phyloP scores from a whole-genome alignment of 176 grass and related monocot species.

The Poa pratensis region DNA sequence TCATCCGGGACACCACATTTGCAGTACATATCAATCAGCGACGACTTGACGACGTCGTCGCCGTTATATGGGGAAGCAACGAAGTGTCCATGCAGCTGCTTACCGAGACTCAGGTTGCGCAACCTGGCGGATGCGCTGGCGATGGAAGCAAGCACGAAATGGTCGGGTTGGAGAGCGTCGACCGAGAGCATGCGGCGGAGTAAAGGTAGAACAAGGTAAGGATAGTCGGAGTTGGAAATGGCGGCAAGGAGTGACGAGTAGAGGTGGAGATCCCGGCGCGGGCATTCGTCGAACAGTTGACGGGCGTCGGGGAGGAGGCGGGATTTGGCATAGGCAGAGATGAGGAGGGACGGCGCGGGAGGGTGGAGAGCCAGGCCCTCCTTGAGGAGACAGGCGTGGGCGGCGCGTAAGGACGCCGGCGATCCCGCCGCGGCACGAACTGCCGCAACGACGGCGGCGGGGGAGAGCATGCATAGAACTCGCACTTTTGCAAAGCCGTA shows the following conservation, averaged over 20 bases:
- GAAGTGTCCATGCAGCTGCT: conserved; percentile 69
- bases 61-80: conserved; percentile 43
- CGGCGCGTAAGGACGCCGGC: conserved; percentile 23
- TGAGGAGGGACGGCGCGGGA: conserved; percentile 46
- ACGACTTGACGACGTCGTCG: conserved; percentile 74
- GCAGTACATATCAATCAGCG: conserved; percentile 86
- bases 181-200: conserved; percentile 59
- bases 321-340: conserved; percentile 61
- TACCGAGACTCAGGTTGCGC: conserved; percentile 61
- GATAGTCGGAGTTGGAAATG: conserved; percentile 52
- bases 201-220: conserved; percentile 46
- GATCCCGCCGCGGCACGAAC: conserved; percentile 47
- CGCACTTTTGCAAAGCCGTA: not conserved
- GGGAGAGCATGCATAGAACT: conserved; percentile 49
- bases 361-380: conserved; percentile 32
- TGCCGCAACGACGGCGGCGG: conserved; percentile 28
- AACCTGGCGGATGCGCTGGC: conserved; percentile 50
- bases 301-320: conserved; percentile 53
- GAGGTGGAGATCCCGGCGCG: conserved; percentile 55
- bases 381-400: conserved; percentile 71
- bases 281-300: conserved; percentile 58
- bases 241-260: conserved; percentile 74
- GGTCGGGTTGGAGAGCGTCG: conserved; percentile 63
- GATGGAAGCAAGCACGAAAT: conserved; percentile 70
- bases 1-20: conserved; percentile 58